Evolutionary conservation across 1,284 basidiomycete genomes (phyloP).

Genomic region (Pseudozyma flocculosa): DNA sequence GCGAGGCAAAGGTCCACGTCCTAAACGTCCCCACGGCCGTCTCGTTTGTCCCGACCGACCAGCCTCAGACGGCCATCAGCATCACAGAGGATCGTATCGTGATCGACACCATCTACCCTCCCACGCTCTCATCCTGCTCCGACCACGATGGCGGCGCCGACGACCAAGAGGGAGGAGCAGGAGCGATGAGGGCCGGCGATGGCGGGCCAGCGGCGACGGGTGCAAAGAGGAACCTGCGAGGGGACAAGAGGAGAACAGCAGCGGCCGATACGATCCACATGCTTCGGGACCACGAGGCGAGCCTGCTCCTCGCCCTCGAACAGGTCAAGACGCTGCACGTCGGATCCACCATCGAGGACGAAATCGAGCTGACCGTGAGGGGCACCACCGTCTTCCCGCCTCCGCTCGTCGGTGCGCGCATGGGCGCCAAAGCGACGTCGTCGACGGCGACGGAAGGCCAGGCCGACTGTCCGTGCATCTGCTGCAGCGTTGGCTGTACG

Average conservation of each 20-base stretch:
- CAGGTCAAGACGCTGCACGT: not conserved
- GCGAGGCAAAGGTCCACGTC: not conserved
- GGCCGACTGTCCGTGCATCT: conserved; percentile 20
- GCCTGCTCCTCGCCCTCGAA: not conserved
- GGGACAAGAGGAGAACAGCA: not conserved
- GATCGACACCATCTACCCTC: conserved; percentile 43
- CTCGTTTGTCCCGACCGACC: conserved; percentile 37
- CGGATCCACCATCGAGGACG: not conserved
- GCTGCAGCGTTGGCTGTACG: conserved; percentile 15
- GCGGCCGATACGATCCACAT: not conserved
- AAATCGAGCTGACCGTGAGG: not conserved
- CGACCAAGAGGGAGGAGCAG: too few species aligned
- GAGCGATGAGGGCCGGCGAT: too few species aligned
- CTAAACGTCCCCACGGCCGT: conserved; percentile 13
- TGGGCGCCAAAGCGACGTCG: not conserved
- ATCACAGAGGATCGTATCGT: conserved; percentile 28
- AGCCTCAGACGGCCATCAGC: conserved; percentile 40
- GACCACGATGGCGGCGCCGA: conserved; percentile 2
- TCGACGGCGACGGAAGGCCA: not conserved
- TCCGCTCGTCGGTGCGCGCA: not conserved
- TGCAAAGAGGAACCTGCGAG: too few species aligned
- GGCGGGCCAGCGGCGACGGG: too few species aligned
- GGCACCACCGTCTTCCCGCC: not conserved
- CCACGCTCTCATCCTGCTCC: conserved; percentile 28
- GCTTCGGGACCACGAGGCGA: not conserved